Base-by-base conservation (phyloP, 768 basidiomycete species). In the Termitomyces sp. region DNA sequence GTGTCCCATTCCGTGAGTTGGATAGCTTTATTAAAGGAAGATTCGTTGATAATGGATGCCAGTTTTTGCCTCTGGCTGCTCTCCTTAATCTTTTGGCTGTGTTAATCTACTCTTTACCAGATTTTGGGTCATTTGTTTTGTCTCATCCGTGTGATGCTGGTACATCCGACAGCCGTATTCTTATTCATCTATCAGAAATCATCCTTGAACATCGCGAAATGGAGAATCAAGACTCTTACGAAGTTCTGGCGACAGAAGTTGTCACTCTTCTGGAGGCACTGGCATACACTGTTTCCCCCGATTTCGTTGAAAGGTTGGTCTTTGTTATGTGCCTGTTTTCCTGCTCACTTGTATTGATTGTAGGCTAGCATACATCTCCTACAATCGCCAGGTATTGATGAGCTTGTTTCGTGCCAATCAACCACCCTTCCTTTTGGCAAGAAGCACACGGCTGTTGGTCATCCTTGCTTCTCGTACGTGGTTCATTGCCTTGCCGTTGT, bases 391-490 rank as follows among this genome's bases (percentile, higher is more conserved):
- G 22, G 71, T 81, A 44, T 63, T 88, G 53, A 67, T 75, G 52
- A 73, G 68, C 14, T 70, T 91, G 24, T 70, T 91, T 16, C 72
- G 82, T 58, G 62, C 74, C 5, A 69, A 72, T 24, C 86, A 86
- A 52, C 82, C 87, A 2, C 58, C 65, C 5, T 79, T 80, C 75
- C 67, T 89, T 27, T 67, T 89, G 8, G 68, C 72, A 47, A 75
- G 77, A 13, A 74, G 76, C 39, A 70, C 78, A 18, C 78, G 81
- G n/a, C 60, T 86, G 14, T 70, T 91, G 27, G 67, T 80, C 18
- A 68, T 84, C 53, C 66, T 89, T 40, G 82, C 82, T 20, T 81
- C 82, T 36, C 77, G 84, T 87, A 64, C 60, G 85, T 72, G 49
- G 26, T 62, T 61, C 36, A 48, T 55, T 7, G 13, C 18, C 14